These are phyloP conservation scores for Alternaria sp. DNA, from an alignment of 2,329 filamentous ascomycete species.

Conservation along the genomic window DNA sequence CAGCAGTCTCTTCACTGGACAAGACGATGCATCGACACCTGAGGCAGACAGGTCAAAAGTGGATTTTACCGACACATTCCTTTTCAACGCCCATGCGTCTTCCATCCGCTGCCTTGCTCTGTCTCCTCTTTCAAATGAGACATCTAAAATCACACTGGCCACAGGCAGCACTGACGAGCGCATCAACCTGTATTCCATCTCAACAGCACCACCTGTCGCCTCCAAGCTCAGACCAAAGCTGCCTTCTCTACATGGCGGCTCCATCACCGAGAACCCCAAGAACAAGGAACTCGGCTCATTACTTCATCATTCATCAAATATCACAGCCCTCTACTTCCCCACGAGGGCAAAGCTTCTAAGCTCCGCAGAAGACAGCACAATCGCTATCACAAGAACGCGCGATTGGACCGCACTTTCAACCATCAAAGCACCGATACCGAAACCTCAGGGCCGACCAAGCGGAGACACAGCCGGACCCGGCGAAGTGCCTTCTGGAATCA, in stretches of 20 bases:
- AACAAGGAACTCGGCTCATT: slow-evolving; percentile 90
- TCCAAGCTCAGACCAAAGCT: slow-evolving; percentile 66
- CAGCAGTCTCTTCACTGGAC: slow-evolving; percentile 41
- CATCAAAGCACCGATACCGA: slow-evolving; percentile 89
- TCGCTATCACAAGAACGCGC: slow-evolving; percentile 84
- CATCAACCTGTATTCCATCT: slow-evolving; percentile 93
- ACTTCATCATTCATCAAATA: slow-evolving; percentile 83
- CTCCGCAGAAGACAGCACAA: slow-evolving; percentile 89
- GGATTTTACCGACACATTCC: slow-evolving; percentile 88
- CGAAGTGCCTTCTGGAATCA: slow-evolving; percentile 85
- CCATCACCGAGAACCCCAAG: slow-evolving; percentile 82
- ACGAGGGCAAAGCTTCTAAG: slow-evolving; percentile 87
- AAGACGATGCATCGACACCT: slow-evolving; percentile 23
- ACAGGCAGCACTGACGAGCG: slow-evolving; percentile 93
- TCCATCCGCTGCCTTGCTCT: slow-evolving; percentile 89
- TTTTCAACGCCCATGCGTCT: slow-evolving; percentile 93
- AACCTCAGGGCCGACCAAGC: slow-evolving; percentile 79
- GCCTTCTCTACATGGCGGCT: slow-evolving; percentile 73
- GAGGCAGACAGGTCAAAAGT: slow-evolving; percentile 50
- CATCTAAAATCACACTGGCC: slow-evolving; percentile 87
- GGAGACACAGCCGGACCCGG: slow-evolving; percentile 89
- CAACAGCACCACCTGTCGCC: slow-evolving; percentile 64
- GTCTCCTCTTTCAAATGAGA: slow-evolving; percentile 73
- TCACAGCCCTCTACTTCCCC: slow-evolving; percentile 83
- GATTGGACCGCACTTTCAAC: slow-evolving; percentile 90